Evolutionary conservation across 2,329 filamentous ascomycete species (phyloP).

Genomic region (Monosporascus ibericus): DNA sequence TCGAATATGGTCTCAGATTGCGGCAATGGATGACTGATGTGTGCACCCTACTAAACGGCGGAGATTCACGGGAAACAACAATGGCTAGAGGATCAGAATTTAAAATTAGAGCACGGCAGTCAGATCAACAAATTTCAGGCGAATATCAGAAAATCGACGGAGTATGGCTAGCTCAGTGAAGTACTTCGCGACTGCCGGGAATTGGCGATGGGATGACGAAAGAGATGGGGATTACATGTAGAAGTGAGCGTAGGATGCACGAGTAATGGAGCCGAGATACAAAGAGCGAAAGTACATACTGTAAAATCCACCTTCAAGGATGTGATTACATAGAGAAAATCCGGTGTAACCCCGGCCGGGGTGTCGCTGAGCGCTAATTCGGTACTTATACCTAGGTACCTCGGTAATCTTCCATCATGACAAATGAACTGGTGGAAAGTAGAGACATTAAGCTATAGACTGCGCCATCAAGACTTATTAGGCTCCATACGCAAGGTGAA

Average conservation of each 20-base stretch:
- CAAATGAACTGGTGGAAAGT: no score
- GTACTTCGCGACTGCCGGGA: no score
- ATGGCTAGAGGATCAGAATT: background rate
- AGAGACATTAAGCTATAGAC: no score
- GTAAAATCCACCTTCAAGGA: background rate
- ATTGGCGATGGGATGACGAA: no score
- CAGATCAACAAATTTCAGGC: background rate
- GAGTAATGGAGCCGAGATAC: no score
- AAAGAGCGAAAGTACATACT: background rate
- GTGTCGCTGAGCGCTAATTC: background rate
- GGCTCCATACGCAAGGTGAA: no score
- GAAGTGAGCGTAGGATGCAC: no score
- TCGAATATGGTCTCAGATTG: background rate
- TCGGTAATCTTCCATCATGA: no score
- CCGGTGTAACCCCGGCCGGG: background rate
- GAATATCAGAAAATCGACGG: background rate
- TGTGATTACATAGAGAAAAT: background rate
- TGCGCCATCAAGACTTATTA: no score
- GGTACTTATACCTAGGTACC: no score
- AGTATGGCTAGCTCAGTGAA: no score
- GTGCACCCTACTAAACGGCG: background rate
- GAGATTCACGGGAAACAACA: background rate
- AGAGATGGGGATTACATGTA: no score
- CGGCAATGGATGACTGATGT: background rate
- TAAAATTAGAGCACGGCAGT: background rate